Percentiles rank a stretch among this genome's conserved stretches.
Conservation (phyloP, 441 rosid species). For the Kokia cookei region DNA sequence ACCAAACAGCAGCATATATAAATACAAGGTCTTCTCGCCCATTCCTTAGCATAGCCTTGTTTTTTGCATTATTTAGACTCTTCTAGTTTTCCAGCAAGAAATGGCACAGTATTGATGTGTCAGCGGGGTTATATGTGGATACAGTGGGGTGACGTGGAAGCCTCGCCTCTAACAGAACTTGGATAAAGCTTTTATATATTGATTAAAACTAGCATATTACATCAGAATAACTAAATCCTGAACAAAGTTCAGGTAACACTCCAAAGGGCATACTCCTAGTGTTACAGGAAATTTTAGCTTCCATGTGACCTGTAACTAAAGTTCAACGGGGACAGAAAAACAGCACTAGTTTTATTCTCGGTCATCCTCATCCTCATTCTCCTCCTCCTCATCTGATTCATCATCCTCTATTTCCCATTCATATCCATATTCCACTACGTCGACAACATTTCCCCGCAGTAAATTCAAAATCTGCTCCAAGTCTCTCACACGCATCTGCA, state of each 20-base stretch:
- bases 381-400: conserved; percentile 42
- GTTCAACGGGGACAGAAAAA: background rate
- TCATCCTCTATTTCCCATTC: conserved; percentile 35
- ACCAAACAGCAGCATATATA: no score
- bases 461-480: conserved; percentile 46
- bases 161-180: no score
- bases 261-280: background rate
- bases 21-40: no score
- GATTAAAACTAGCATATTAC: background rate
- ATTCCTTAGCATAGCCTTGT: no score
- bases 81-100: no score
- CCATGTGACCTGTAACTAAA: background rate
- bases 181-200: background rate
- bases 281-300: background rate
- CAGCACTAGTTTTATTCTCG: background rate
- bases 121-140: no score
- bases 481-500: conserved; percentile 25
- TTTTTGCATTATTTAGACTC: no score
- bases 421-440: conserved; percentile 31
- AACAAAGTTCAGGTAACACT: background rate
- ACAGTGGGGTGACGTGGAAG: background rate
- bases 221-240: background rate
- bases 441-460: conserved; percentile 31
- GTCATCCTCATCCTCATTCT: conserved; percentile 4
- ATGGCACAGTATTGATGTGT: no score